Evolutionary conservation across 1,284 basidiomycete genomes (phyloP).

Genomic region (Somion occarium): DNA sequence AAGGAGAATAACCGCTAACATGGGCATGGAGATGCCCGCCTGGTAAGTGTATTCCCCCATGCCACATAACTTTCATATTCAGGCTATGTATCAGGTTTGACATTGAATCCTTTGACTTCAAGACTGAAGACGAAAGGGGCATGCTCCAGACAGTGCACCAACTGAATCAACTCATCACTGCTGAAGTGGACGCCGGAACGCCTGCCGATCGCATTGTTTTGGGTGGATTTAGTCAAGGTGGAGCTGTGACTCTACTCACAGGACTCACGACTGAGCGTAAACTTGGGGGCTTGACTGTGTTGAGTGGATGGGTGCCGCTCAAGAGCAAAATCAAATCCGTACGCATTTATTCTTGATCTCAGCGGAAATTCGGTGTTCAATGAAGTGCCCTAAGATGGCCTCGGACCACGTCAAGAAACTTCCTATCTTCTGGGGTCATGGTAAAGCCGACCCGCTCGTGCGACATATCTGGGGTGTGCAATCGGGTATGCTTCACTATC

Average conservation of each 20-base stretch:
- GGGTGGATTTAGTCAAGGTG: conserved; percentile 89
- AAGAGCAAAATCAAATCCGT: conserved; percentile 61
- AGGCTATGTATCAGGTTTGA: conserved; percentile 61
- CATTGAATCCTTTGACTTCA: conserved; percentile 51
- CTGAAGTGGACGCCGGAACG: conserved; percentile 72
- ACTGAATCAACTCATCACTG: conserved; percentile 68
- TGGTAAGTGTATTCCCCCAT: conserved; percentile 44
- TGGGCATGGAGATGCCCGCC: conserved; percentile 63
- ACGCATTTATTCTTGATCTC: conserved; percentile 19
- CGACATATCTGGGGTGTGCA: conserved; percentile 41
- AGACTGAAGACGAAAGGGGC: conserved; percentile 69
- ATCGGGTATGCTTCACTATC: conserved; percentile 28
- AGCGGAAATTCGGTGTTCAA: background rate
- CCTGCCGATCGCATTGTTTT: conserved; percentile 66
- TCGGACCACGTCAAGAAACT: conserved; percentile 50
- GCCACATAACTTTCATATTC: conserved; percentile 5
- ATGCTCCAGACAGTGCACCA: conserved; percentile 62
- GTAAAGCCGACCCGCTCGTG: conserved; percentile 74
- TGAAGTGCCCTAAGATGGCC: conserved; percentile 40
- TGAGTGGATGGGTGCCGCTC: conserved; percentile 79
- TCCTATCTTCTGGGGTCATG: conserved; percentile 90
- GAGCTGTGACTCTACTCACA: conserved; percentile 70
- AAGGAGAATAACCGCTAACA: conserved; percentile 63
- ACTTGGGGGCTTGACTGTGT: conserved; percentile 66
- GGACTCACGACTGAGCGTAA: conserved; percentile 66